Evolutionary conservation across 106 monocot species (phyloP).

Genomic region (Dendrobium catenatum): DNA sequence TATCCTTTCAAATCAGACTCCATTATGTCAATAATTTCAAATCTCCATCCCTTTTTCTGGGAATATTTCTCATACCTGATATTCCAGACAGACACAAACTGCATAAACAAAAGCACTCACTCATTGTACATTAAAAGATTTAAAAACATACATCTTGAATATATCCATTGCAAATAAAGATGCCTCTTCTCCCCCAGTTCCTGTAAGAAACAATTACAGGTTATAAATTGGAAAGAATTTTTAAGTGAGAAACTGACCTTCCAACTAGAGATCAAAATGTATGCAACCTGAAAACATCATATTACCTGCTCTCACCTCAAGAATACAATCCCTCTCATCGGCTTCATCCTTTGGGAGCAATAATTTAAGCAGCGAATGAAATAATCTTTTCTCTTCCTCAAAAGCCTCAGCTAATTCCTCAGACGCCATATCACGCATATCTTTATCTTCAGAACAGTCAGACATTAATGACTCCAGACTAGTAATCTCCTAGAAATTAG

Average conservation of each 20-base stretch:
- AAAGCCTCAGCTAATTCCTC: slow-evolving; percentile 61
- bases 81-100: neutral
- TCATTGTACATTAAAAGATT: neutral
- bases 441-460: slow-evolving; percentile 74
- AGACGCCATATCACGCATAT: slow-evolving; percentile 65
- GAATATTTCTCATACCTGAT: slow-evolving; percentile 80
- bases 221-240: neutral
- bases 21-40: slow-evolving; percentile 71
- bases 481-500: slow-evolving; percentile 61
- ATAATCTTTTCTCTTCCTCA: slow-evolving; percentile 56
- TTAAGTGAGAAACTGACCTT: neutral
- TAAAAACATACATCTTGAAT: slow-evolving; percentile 69
- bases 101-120: neutral
- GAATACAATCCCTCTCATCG: slow-evolving; percentile 85
- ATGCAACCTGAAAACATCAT: neutral
- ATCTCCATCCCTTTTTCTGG: slow-evolving; percentile 88
- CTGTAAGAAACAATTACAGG: slow-evolving; percentile 20
- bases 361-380: slow-evolving; percentile 50
- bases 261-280: neutral
- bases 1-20: slow-evolving; percentile 91
- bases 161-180: slow-evolving; percentile 98
- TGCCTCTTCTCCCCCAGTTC: slow-evolving; percentile 98
- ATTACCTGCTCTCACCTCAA: slow-evolving; percentile 98
- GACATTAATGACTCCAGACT: slow-evolving; percentile 52
- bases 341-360: slow-evolving; percentile 97